phyloP scores from a whole-genome alignment of 768 basidiomycete genomes.

The Lactarius psammicola region DNA sequence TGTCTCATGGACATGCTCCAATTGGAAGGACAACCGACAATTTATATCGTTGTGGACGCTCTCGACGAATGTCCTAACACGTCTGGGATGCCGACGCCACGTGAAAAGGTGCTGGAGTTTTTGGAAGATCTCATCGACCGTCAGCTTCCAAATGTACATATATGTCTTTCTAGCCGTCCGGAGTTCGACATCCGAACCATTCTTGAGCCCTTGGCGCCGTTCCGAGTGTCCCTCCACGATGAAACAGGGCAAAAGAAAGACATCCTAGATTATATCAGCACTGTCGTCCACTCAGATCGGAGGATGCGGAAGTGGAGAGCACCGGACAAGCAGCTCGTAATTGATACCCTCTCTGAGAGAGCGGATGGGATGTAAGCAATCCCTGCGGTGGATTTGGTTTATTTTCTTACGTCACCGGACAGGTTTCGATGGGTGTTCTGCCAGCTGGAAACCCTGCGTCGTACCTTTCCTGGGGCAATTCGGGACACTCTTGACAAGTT shows the following conservation, averaged over 20 bases:
- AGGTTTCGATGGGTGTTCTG: conserved; percentile 4
- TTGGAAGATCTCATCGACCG: not conserved
- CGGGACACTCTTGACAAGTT: not conserved
- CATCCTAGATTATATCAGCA: not conserved
- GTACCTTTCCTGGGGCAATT: not conserved
- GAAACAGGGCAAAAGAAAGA: not conserved
- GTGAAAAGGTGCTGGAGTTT: not conserved
- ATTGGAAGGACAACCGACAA: not conserved
- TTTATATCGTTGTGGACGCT: not conserved
- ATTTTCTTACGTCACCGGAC: not conserved
- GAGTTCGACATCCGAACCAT: not conserved
- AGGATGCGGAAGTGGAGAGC: conserved; percentile 3
- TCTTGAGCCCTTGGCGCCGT: not conserved
- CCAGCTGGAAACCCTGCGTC: not conserved
- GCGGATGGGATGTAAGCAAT: not conserved
- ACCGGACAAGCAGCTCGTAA: not conserved
- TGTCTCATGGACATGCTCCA: conserved; percentile 2
- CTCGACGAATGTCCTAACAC: not conserved
- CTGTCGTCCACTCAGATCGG: not conserved
- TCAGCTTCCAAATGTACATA: not conserved
- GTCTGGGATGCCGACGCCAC: conserved; percentile 1
- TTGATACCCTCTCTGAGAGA: not conserved
- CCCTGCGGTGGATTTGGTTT: not conserved
- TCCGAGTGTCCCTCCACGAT: not conserved
- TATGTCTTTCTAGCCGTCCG: not conserved